These are phyloP conservation scores for Hygrophorus pudorinus DNA, from an alignment of 768 basidiomycete species.

Conservation along the genomic window DNA sequence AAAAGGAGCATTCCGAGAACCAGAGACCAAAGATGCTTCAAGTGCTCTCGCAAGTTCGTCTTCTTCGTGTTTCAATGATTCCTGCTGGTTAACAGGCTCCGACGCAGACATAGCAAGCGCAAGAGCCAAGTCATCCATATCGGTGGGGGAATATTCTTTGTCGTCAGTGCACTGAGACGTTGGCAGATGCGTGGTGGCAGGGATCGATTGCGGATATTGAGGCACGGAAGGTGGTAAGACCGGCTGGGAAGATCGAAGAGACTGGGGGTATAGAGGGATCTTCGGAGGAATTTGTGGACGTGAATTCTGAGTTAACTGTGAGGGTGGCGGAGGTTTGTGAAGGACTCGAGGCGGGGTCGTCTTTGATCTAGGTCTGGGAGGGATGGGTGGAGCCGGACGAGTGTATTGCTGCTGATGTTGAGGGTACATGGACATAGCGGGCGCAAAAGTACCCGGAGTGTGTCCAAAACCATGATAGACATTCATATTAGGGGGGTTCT, in stretches of 20 bases:
- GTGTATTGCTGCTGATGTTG: no score
- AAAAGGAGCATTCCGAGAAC: slow-evolving; percentile 5
- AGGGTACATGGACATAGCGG: no score
- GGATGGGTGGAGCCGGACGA: neutral
- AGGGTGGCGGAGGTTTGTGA: no score
- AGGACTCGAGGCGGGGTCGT: no score
- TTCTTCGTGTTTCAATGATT: slow-evolving; percentile 40
- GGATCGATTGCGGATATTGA: neutral
- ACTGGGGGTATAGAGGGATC: neutral
- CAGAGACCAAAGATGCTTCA: slow-evolving; percentile 33
- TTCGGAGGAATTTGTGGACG: slow-evolving; percentile 20
- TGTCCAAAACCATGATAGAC: no score
- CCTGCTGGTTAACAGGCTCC: slow-evolving; percentile 26
- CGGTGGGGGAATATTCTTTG: neutral
- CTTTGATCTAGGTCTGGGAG: neutral
- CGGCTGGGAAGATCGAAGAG: neutral
- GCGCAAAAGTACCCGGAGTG: no score
- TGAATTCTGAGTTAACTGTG: no score
- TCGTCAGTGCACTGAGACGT: neutral
- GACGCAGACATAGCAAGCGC: slow-evolving; percentile 41
- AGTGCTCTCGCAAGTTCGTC: slow-evolving; percentile 58
- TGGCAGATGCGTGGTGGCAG: neutral
- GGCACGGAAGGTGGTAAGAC: neutral
- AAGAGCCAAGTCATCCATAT: neutral
- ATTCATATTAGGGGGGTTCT: neutral